These are phyloP conservation scores for Phytophthora pinifolia DNA, from an alignment of 352 stramenopile species.

Conservation along the genomic window DNA sequence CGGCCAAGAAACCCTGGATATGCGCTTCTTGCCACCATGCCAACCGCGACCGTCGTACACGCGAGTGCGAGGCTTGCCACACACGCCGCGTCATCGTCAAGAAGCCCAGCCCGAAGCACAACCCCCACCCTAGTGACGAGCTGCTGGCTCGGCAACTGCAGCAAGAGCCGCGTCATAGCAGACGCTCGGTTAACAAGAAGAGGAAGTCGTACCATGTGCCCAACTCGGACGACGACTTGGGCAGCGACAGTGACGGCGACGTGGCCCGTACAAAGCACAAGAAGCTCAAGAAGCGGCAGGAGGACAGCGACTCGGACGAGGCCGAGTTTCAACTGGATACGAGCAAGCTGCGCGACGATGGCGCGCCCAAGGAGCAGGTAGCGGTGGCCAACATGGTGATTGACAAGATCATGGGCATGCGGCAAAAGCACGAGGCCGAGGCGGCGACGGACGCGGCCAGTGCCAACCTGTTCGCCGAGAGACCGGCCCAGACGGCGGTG, in stretches of 20 bases:
- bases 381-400: conserved; percentile 68
- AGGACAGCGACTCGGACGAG: conserved; percentile 51
- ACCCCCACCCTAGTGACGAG: conserved; percentile 25
- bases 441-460: conserved; percentile 28
- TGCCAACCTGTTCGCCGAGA: conserved; percentile 42
- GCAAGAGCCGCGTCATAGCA: conserved; percentile 52
- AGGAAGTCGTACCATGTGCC: conserved; percentile 79
- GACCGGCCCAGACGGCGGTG: conserved; percentile 36
- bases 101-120: conserved; percentile 15
- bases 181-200: conserved; percentile 65
- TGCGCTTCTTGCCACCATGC: conserved; percentile 47
- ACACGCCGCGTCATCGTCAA: conserved; percentile 29
- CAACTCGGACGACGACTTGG: conserved; percentile 80
- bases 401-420: conserved; percentile 87
- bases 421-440: conserved; percentile 36
- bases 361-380: conserved; percentile 4
- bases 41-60: conserved; percentile 42
- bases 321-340: conserved; percentile 38
- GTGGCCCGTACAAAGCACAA: conserved; percentile 13
- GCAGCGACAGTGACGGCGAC: conserved; percentile 40
- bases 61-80: conserved; percentile 49
- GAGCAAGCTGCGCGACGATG: conserved; percentile 36
- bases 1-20: conserved; percentile 37
- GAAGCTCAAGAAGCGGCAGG: conserved; percentile 30
- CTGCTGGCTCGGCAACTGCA: conserved; percentile 22